Base-by-base conservation (phyloP, 768 basidiomycete species). In the Pulveroboletus sp. region DNA sequence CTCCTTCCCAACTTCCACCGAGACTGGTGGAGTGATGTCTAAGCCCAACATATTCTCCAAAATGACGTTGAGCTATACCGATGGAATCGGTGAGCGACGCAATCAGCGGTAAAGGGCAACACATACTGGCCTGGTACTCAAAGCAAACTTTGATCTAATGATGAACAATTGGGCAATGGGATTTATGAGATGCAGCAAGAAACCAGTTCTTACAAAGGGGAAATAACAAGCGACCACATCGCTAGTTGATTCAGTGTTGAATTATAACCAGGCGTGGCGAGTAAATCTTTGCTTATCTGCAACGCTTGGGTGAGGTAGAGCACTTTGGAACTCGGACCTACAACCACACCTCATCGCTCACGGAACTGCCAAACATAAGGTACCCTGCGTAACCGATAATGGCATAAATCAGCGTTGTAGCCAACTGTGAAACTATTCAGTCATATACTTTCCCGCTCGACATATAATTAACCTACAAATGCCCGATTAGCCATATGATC, bases 201-300 rank as follows among this genome's bases (percentile, higher is more conserved):
- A n/a, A 27, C 18, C 38, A 15, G 31, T 17, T 30, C 84, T 68
- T 62, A 87, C 83, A 89, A 56, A 31, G 86, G 86, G 50, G 77
- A 81, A 42, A 91, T 69, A 9, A 92, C 94, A 31, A 97, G 81
- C 73, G 91, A 82, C 88, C 89, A 94, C 39, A 94, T 73, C 8
- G 84, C 86, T 30, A 88, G 50, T 39, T 79, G 71, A 61, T 93
- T 96, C 14, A 97, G 69, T 4, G 69, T 55, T 14, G 76, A 72
- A 51, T 83, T 89, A 63, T 89, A 95, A 17, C 84, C 87, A 1
- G 79, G 73, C 10, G 83, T 89, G 41, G 69, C 73, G 47, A 93
- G 73, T 28, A 98, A 72, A 62, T 97, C 85, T 53, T 81, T 79
- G 53, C 91, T 95, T 64, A 97, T 83, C 86, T 93, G 59, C 8